A percentile compares a stretch with the other conserved stretches of the same genome.
Evolutionary conservation across 2,329 filamentous ascomycete species (phyloP).

Genomic region (Fusarium tjaetaba): DNA sequence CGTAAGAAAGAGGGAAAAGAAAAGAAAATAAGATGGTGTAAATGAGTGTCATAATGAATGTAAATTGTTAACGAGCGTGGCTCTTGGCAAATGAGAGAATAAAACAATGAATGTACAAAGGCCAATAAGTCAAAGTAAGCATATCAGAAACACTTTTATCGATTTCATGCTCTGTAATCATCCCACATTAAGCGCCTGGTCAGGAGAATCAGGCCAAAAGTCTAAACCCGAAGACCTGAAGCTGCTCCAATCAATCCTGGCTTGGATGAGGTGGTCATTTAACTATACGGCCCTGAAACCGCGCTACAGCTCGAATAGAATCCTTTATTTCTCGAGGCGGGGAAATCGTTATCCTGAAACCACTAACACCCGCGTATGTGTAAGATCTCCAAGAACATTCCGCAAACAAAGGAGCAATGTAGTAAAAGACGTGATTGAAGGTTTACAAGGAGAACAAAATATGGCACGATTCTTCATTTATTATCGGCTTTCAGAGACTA

Average conservation of each 20-base stretch:
- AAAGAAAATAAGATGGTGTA: background rate
- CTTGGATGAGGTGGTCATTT: background rate
- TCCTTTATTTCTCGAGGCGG: background rate
- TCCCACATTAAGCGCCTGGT: background rate
- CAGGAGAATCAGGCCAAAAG: background rate
- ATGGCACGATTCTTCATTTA: accelerated
- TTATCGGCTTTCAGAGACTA: background rate
- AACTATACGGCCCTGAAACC: background rate
- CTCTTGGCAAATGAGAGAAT: background rate
- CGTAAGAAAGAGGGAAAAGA: slow-evolving; percentile 40
- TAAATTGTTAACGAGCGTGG: background rate
- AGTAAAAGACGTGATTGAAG: background rate
- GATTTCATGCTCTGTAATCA: accelerated
- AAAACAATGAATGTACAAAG: background rate
- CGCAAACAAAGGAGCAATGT: background rate
- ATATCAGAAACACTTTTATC: background rate
- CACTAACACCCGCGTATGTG: background rate
- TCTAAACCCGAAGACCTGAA: background rate
- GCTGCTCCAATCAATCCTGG: background rate
- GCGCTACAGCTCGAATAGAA: background rate
- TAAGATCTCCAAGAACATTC: background rate
- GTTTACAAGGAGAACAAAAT: accelerated
- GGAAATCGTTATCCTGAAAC: background rate
- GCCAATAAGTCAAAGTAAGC: background rate
- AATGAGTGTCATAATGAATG: background rate